Base-by-base conservation (phyloP, 2,329 filamentous ascomycete genomes). In the Ceratocystis diversiconidia region DNA sequence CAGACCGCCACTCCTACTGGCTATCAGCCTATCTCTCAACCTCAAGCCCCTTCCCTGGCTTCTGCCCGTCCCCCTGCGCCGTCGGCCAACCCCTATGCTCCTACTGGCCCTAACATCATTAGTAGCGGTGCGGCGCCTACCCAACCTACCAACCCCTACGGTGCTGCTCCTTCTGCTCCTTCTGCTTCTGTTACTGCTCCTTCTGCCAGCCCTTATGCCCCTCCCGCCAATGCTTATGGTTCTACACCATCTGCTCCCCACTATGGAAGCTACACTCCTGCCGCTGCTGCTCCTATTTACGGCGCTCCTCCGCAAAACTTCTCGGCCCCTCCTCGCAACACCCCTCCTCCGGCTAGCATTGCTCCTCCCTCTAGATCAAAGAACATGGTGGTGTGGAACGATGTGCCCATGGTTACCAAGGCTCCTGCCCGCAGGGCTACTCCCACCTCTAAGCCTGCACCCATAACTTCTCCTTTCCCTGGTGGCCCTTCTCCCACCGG, bases 361-460 rank as follows among this genome's bases (percentile, higher is more conserved):
- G 62, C 61, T 17, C 86, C 90, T 25, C 84, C 89, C 19, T 84
- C 89, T 8, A 85, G 84, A 72, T 79, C 83, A 66, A 86, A 85
- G 72, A 87, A 88, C 69, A 86, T 86, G 69, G 84, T 86, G 32
- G 88, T 89, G 70, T 99, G 94, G 94, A 99, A 99, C 71, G 94
- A 99, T 74, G 87, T 95, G 63, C 94, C 94, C 1, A 82, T 96
- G 71, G 88, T 97, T 59, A 81, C 84, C 59, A 90, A 92, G 77
- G 78, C 82, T n/a, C 82, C 83, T 15, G 82, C 86, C 25, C 85
- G 92, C 70, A 84, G 87, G 72, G 19, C 66, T 5, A 65, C 63
- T 25, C 80, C 81, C 59, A 96, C 92, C 0, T 90, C 92, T 1
- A 85, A 80, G 65, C 78, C 84, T 22, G 82, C 85, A 63, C 79